Conservation (phyloP, 768 basidiomycete genomes). For the Mycena albidolilacea region DNA sequence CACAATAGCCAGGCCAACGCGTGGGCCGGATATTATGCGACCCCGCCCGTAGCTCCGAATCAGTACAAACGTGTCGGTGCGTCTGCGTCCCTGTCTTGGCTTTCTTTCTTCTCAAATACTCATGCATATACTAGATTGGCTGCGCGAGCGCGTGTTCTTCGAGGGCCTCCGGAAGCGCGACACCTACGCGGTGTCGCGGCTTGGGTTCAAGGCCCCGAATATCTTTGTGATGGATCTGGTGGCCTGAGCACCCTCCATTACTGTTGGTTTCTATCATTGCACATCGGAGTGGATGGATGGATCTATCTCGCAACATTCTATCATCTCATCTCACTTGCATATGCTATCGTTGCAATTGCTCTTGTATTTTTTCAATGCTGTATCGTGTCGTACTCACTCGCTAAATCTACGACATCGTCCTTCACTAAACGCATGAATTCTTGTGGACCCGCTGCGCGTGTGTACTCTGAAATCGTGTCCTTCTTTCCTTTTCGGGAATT, state of each 20-base stretch:
- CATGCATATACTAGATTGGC: slow-evolving; percentile 70
- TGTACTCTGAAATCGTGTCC: no score
- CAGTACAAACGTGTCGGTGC: slow-evolving; percentile 75
- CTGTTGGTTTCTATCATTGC: slow-evolving; percentile 30
- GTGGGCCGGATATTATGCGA: slow-evolving; percentile 61
- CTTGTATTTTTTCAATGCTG: slow-evolving; percentile 12
- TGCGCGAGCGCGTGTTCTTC: slow-evolving; percentile 80
- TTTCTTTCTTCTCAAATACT: slow-evolving; percentile 4
- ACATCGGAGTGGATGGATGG: slow-evolving; percentile 28
- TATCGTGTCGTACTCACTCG: neutral
- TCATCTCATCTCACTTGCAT: neutral
- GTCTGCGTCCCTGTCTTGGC: slow-evolving; percentile 7
- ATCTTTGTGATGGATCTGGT: slow-evolving; percentile 80
- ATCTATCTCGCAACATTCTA: slow-evolving; percentile 12
- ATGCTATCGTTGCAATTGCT: slow-evolving; percentile 26
- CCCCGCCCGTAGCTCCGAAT: slow-evolving; percentile 60
- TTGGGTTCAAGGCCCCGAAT: slow-evolving; percentile 86
- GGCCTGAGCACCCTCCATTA: slow-evolving; percentile 39
- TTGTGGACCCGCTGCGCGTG: no score
- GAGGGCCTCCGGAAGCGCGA: slow-evolving; percentile 76
- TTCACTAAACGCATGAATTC: neutral
- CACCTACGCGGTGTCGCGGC: slow-evolving; percentile 67
- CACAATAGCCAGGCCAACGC: slow-evolving; percentile 48
- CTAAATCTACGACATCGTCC: neutral
- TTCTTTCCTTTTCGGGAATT: neutral